Evolutionary conservation across 495 filamentous ascomycete species (phyloP).

Genomic region (Podospora pseudoanserina): DNA sequence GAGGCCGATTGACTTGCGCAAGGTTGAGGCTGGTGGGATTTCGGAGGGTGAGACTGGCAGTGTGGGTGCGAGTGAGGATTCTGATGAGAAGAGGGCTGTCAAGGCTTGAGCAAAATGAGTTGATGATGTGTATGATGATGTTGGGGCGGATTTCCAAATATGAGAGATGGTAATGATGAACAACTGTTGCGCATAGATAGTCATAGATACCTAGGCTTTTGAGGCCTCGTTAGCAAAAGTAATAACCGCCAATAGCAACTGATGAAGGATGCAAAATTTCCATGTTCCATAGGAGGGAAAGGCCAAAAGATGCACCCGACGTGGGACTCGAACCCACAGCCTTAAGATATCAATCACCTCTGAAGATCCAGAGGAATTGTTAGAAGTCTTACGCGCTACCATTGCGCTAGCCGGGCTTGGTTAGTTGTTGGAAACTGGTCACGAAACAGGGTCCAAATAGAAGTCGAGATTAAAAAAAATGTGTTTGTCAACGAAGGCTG

Average conservation of each 20-base stretch:
- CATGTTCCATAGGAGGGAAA: background rate
- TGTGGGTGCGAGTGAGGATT: background rate
- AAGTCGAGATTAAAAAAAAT: background rate
- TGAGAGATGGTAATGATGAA: too few species aligned
- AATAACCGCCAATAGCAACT: background rate
- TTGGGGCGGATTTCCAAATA: too few species aligned
- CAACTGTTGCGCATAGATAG: background rate
- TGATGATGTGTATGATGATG: background rate
- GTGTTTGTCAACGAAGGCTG: background rate
- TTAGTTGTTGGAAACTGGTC: background rate
- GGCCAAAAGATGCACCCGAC: background rate
- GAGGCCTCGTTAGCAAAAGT: background rate
- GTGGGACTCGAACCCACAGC: slow-evolving; percentile 20
- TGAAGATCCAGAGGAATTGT: background rate
- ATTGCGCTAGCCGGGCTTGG: slow-evolving; percentile 18
- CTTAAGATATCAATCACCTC: slow-evolving; percentile 7
- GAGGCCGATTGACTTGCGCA: slow-evolving; percentile 26
- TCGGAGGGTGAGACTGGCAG: slow-evolving; percentile 18
- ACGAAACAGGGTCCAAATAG: background rate
- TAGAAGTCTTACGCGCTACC: slow-evolving; percentile 22
- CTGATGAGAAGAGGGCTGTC: background rate
- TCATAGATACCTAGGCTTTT: background rate
- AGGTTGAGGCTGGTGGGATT: slow-evolving; percentile 13
- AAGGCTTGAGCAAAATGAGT: background rate
- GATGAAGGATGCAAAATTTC: background rate